phyloP scores from a whole-genome alignment of 1,284 basidiomycete genomes.

The Cutaneotrichosporon spelunceum region DNA sequence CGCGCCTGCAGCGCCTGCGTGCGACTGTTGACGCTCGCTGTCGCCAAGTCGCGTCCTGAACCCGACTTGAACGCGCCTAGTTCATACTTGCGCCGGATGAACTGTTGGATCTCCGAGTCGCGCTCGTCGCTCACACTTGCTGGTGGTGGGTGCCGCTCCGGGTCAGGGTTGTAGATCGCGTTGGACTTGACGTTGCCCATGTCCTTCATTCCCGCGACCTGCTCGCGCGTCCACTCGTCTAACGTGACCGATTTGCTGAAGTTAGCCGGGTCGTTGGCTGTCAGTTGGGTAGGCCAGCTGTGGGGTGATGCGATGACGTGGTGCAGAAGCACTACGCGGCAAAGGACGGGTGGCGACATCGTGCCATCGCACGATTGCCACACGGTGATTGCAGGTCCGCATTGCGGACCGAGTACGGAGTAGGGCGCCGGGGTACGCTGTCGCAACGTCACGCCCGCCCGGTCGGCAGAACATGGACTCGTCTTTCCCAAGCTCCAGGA shows the following conservation, averaged over 20 bases:
- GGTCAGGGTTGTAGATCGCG: slow-evolving; percentile 48
- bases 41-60: slow-evolving; percentile 17
- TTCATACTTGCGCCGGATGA: slow-evolving; percentile 50
- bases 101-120: slow-evolving; percentile 48
- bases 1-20: slow-evolving; percentile 16
- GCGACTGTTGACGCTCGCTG: slow-evolving; percentile 18
- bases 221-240: slow-evolving; percentile 50
- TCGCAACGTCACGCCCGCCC: not conserved
- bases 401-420: not conserved
- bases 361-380: not conserved
- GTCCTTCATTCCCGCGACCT: slow-evolving; percentile 39
- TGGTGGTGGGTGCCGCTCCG: slow-evolving; percentile 42
- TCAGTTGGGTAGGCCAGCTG: no score
- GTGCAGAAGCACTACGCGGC: not conserved
- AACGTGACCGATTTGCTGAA: slow-evolving; percentile 48
- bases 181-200: slow-evolving; percentile 48
- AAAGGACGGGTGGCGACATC: not conserved
- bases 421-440: not conserved
- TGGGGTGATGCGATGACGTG: no score
- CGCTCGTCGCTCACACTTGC: slow-evolving; percentile 40
- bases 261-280: not conserved
- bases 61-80: slow-evolving; percentile 41
- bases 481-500: not conserved
- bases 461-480: not conserved
- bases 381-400: not conserved